Base-by-base conservation (phyloP, 257 asterid genomes). In the Jasminum sambac region DNA sequence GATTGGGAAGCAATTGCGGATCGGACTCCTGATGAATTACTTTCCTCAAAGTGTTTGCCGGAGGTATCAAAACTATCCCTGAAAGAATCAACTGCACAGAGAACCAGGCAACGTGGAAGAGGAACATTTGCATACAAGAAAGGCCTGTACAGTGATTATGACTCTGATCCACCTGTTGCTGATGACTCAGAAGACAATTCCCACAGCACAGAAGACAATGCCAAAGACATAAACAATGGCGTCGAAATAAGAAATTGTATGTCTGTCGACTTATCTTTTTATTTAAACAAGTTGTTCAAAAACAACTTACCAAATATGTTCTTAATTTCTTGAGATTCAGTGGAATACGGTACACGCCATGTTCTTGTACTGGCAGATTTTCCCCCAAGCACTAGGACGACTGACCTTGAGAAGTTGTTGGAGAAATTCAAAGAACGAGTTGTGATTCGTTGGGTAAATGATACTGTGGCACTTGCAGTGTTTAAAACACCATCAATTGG, bases 1-100 rank as follows among this genome's bases (percentile, higher is more conserved):
- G 99, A 91, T 62, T 95, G 99, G 98, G 99, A 95, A 84, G 90
- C 97, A 72, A 64, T 87, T 44, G 97, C 93, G 21, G 96, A 95
- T 76, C 80, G 86, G 52, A 85, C 88, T 69, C 92, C 97, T 3
- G 95, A 91, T 75, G 92, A 88, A 81, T 73, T 95, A 60, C 89
- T 91, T 69, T 76, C 95, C 79, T 86, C 88, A 39, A 68, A 75
- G 69, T 42, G 68, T 76, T 74, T 86, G 78, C 87, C 90, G 2
- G 86, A 74, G 67, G 78, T 91, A 30, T 85, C 97, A 4, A 81
- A 83, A 67, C 89, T 85, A 48, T 83, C 89, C 17, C 74, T 88
- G 70, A 83, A 85, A 66, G 97, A 82, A 25, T 59, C 83, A 36
- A 84, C 80, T 72, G 77, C 70, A 69, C 84, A 86, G 74, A 72